These are phyloP conservation scores for Rhodotorula sphaerocarpa DNA, from an alignment of 768 basidiomycete species.

Conservation along the genomic window DNA sequence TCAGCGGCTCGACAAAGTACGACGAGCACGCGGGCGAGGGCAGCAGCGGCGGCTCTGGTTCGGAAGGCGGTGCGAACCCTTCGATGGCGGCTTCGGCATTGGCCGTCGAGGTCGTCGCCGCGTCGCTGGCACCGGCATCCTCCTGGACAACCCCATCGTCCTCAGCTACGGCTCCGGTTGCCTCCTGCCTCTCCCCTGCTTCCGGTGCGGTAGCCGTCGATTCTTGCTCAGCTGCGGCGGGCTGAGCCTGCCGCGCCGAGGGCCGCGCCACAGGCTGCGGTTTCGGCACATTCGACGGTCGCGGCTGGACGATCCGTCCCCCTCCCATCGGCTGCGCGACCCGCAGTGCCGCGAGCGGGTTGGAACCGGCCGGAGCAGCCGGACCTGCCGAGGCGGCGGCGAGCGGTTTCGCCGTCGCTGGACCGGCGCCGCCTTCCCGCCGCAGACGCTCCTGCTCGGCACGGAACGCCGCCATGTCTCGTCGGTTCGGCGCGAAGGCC, in stretches of 20 bases:
- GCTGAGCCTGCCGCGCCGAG: neutral
- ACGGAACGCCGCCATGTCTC: slow-evolving; percentile 38
- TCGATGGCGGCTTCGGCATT: neutral
- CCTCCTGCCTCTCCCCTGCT: too few species aligned
- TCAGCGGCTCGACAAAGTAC: slow-evolving; percentile 90
- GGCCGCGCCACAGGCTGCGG: slow-evolving; percentile 21
- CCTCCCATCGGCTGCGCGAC: slow-evolving; percentile 24
- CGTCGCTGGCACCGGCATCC: too few species aligned
- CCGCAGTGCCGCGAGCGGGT: slow-evolving; percentile 27
- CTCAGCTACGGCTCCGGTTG: too few species aligned
- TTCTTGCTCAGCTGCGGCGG: neutral
- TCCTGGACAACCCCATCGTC: too few species aligned
- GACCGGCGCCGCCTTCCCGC: slow-evolving; percentile 7
- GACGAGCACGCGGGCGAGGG: slow-evolving; percentile 60
- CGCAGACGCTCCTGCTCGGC: slow-evolving; percentile 29
- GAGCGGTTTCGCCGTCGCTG: neutral
- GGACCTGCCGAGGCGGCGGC: neutral
- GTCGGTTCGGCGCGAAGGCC: slow-evolving; percentile 37
- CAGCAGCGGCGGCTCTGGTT: slow-evolving; percentile 35
- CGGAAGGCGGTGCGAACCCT: neutral
- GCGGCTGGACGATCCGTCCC: slow-evolving; percentile 3
- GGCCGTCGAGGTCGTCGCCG: too few species aligned
- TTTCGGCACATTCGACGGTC: neutral
- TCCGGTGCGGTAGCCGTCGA: too few species aligned
- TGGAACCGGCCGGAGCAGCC: neutral